Evolutionary conservation across 2,329 filamentous ascomycete genomes (phyloP).

Genomic region (Trichoderma lentiforme): DNA sequence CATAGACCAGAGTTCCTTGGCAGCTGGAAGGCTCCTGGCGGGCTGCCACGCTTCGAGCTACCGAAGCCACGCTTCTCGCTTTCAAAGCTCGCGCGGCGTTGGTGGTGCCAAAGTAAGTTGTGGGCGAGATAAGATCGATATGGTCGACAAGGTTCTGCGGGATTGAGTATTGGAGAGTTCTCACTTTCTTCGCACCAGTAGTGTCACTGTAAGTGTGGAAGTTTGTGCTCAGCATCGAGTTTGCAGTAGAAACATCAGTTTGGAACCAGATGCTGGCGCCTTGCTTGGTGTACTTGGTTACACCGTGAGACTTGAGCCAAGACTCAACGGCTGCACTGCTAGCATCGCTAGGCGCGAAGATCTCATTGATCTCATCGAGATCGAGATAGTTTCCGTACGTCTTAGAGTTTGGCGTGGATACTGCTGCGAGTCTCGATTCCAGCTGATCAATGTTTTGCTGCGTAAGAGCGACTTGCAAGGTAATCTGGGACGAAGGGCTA

Average conservation of each 20-base stretch:
- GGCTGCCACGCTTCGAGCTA: not conserved
- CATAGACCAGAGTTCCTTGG: not conserved
- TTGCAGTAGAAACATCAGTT: conserved; percentile 2
- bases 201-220: not conserved
- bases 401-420: not conserved
- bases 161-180: conserved; percentile 22
- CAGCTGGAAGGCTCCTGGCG: not conserved
- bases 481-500: not conserved
- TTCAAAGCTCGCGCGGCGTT: not conserved
- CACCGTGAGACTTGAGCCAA: conserved; percentile 9
- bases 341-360: not conserved
- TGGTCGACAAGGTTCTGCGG: conserved; percentile 19
- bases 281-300: not conserved
- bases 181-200: not conserved
- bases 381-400: conserved; percentile 10
- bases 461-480: conserved; percentile 5
- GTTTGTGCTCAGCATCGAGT: conserved; percentile 4
- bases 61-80: not conserved
- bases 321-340: not conserved
- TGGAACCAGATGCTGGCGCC: not conserved
- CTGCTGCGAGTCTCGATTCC: conserved; percentile 6
- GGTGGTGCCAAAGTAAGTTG: conserved; percentile 19
- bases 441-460: conserved; percentile 13
- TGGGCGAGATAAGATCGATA: conserved; percentile 21
- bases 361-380: not conserved